A percentile compares a stretch with the other conserved stretches of the same genome.
These are phyloP conservation scores for Sugiyamaella neomexicana DNA, from an alignment of 1,139 yeast genomes.

Conservation along the genomic window DNA sequence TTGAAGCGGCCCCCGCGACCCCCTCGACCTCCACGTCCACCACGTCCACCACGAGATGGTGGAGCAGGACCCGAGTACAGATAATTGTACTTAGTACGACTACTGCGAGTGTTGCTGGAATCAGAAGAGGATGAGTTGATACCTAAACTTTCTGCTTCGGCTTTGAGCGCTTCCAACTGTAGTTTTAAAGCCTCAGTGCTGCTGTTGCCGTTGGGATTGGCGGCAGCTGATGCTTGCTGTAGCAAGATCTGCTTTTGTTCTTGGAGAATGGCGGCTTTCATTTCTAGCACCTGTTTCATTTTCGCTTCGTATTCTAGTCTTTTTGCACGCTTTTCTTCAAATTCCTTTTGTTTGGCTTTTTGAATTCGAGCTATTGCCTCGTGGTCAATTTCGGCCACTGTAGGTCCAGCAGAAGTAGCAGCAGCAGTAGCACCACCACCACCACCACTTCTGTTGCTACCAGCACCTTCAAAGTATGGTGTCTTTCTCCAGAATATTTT, in stretches of 20 bases:
- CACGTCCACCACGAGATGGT: slow-evolving; percentile 27
- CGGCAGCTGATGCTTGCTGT: slow-evolving; percentile 3
- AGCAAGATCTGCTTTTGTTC: slow-evolving; percentile 38
- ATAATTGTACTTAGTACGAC: background rate
- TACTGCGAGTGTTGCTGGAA: background rate
- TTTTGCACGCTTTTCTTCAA: slow-evolving; percentile 44
- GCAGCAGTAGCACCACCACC: too few relatives aligned
- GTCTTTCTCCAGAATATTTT: slow-evolving; percentile 47
- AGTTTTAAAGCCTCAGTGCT: slow-evolving; percentile 39
- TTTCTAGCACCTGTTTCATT: slow-evolving; percentile 39
- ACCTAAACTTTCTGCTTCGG: slow-evolving; percentile 41
- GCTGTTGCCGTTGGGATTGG: slow-evolving; percentile 2
- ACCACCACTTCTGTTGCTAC: slow-evolving; percentile 16
- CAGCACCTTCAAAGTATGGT: slow-evolving; percentile 11
- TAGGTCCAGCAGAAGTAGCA: too few relatives aligned
- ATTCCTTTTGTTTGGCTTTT: slow-evolving; percentile 45
- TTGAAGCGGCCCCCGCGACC: slow-evolving; percentile 23
- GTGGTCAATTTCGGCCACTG: slow-evolving; percentile 36
- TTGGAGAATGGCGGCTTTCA: slow-evolving; percentile 41
- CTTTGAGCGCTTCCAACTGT: slow-evolving; percentile 40
- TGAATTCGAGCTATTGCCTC: slow-evolving; percentile 44
- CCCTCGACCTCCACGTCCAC: slow-evolving; percentile 27
- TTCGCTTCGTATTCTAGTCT: slow-evolving; percentile 40
- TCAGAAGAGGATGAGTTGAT: slow-evolving; percentile 24
- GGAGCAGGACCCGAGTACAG: background rate